Conservation (phyloP, 768 basidiomycete species). For the Lactifluus piperatus region DNA sequence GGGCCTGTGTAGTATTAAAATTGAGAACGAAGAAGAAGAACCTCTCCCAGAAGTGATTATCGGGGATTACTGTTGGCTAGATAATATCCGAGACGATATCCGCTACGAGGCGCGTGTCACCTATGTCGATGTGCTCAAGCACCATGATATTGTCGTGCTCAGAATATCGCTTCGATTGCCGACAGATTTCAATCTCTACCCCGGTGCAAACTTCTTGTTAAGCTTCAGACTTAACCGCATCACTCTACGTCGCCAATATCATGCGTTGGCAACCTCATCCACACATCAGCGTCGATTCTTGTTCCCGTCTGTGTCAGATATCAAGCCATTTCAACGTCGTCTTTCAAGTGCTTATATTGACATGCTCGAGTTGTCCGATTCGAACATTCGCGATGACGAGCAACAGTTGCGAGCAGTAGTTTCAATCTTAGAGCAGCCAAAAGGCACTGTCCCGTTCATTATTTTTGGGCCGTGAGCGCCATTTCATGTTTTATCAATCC, state of each 20-base stretch:
- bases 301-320: slow-evolving; percentile 36
- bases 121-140: not conserved
- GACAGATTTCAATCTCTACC: slow-evolving; percentile 33
- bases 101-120: slow-evolving; percentile 12
- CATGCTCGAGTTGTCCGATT: slow-evolving; percentile 31
- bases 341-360: slow-evolving; percentile 14
- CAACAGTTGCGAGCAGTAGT: slow-evolving; percentile 42
- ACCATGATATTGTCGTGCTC: slow-evolving; percentile 24
- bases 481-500: not conserved
- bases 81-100: slow-evolving; percentile 7
- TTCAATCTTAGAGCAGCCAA: slow-evolving; percentile 35
- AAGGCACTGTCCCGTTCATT: slow-evolving; percentile 46
- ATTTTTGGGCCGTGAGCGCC: slow-evolving; percentile 52
- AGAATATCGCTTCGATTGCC: slow-evolving; percentile 44
- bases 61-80: slow-evolving; percentile 11
- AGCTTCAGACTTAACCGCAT: slow-evolving; percentile 48
- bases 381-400: slow-evolving; percentile 36
- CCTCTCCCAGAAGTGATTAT: slow-evolving; percentile 3
- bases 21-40: slow-evolving; percentile 8
- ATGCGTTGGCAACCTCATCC: slow-evolving; percentile 42
- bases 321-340: slow-evolving; percentile 15
- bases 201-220: slow-evolving; percentile 37
- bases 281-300: slow-evolving; percentile 36
- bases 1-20: not conserved
- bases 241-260: slow-evolving; percentile 49